Evolutionary conservation across 306 rosid species (phyloP), one percentile per base, ranked within the genome.

Genomic region (Heteromeles arbutifolia): DNA sequence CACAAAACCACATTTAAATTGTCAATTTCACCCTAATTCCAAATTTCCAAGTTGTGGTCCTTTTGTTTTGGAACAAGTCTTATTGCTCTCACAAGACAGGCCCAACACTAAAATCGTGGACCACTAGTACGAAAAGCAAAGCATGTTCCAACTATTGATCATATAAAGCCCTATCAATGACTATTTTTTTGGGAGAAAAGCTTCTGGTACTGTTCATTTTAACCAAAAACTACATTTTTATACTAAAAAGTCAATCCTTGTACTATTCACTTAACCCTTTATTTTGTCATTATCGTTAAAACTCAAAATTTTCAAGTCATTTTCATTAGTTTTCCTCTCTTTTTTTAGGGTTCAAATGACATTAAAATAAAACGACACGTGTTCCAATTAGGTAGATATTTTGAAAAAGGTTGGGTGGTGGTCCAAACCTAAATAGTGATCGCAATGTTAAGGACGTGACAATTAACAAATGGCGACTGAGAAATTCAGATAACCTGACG

Each of bases 1-100:
- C 39, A 34, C 39, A 34, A 34, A 34, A 34, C 9, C 39, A 34
- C 39, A 6, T 7, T 34, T 34, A 34, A 34, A 34, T 1, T 34
- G 8, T 34, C 1, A 48, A 14, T 48, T 5, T 11, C 54, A 48
- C 6, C 10, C 29, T 22, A 8, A n/a, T 22, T 22, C 6, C 25
- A 22, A 9, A 64, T 52, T 82, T 67, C 70, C 52, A 54, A 54
- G 69, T 50, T 66, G 44, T 77, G 77, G 70, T 80, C 14, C 24
- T 26, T 14, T 1, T 59, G 6, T 25, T 11, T 25, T 29, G 67
- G 67, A 63, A 6, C 41, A 29, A 28, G 41, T 63, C 22, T 12
- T 7, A 17, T 63, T 29, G 22, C 67, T 65, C 9, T 32, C 26
- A 65, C 0, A 32, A 32, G 6, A 65, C 15, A 34, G 28, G 69